phyloP scores from a whole-genome alignment of 139 green algal species.

The Ettlia oleoabundans region DNA sequence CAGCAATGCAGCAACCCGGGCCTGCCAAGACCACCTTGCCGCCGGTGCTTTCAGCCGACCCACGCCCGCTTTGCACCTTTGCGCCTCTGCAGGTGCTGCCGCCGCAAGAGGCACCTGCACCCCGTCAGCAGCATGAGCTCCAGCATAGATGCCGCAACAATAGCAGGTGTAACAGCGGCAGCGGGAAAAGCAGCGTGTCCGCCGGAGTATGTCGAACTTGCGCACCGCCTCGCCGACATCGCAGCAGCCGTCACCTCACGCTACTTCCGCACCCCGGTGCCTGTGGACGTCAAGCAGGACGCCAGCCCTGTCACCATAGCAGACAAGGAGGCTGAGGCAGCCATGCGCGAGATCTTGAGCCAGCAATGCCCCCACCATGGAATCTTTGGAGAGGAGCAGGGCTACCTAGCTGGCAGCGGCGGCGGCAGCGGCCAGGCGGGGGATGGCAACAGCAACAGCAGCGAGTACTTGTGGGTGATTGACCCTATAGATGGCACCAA shows the following conservation, averaged over 20 bases:
- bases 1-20: neutral
- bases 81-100: no score
- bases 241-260: slow-evolving; percentile 69
- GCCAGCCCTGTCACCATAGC: slow-evolving; percentile 83
- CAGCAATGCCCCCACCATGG: slow-evolving; percentile 73
- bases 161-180: neutral
- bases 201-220: slow-evolving; percentile 58
- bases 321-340: slow-evolving; percentile 81
- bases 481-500: slow-evolving; percentile 99
- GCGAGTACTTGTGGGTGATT: slow-evolving; percentile 91
- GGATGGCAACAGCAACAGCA: no score
- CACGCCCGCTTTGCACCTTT: neutral
- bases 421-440: no score
- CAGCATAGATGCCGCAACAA: neutral
- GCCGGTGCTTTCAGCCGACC: neutral
- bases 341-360: slow-evolving; percentile 75
- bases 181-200: neutral
- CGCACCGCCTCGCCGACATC: slow-evolving; percentile 77
- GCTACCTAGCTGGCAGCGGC: slow-evolving; percentile 55
- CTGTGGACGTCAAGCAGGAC: slow-evolving; percentile 86
- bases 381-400: slow-evolving; percentile 93
- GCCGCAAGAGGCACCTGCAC: no score
- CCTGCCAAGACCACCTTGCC: neutral
- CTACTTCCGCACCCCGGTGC: slow-evolving; percentile 81
- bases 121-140: no score